phyloP scores from a whole-genome alignment of 306 rosid genomes.

The Alnus glutinosa region DNA sequence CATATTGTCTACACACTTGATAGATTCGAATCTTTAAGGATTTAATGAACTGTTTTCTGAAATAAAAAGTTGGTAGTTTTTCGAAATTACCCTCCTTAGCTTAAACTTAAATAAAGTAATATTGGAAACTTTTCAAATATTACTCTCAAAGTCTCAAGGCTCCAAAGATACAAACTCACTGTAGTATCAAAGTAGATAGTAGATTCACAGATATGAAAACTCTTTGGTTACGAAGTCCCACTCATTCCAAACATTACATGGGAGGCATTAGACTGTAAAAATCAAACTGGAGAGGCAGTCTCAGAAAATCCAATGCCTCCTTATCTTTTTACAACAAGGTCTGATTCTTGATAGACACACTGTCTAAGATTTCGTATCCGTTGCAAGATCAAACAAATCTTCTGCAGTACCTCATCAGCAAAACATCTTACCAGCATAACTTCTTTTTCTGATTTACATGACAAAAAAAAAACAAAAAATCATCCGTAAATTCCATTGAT shows the following conservation, averaged over 20 bases:
- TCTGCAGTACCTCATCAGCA: conserved; percentile 32
- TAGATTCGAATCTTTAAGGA: too few species aligned
- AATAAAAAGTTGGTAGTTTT: too few species aligned
- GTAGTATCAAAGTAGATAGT: background rate
- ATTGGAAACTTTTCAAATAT: too few species aligned
- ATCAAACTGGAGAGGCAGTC: conserved; percentile 27
- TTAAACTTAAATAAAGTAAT: too few species aligned
- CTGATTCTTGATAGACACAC: conserved; percentile 27
- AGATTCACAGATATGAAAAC: conserved; percentile 7
- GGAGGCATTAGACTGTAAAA: conserved; percentile 4
- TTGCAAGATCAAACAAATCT: conserved; percentile 27
- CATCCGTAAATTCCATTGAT: conserved; percentile 21
- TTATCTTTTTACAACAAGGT: conserved; percentile 8
- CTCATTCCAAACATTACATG: conserved; percentile 5
- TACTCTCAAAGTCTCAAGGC: background rate
- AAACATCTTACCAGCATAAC: conserved; percentile 71
- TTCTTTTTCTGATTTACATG: conserved; percentile 67
- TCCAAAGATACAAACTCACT: background rate
- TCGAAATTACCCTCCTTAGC: too few species aligned
- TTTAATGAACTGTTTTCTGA: too few species aligned
- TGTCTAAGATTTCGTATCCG: conserved; percentile 22
- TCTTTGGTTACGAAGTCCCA: background rate
- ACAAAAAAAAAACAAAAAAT: conserved; percentile 26
- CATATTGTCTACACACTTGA: too few species aligned
- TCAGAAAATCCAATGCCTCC: background rate